phyloP scores from a whole-genome alignment of 495 filamentous ascomycete species.

The Lentithecium fluviatile region DNA sequence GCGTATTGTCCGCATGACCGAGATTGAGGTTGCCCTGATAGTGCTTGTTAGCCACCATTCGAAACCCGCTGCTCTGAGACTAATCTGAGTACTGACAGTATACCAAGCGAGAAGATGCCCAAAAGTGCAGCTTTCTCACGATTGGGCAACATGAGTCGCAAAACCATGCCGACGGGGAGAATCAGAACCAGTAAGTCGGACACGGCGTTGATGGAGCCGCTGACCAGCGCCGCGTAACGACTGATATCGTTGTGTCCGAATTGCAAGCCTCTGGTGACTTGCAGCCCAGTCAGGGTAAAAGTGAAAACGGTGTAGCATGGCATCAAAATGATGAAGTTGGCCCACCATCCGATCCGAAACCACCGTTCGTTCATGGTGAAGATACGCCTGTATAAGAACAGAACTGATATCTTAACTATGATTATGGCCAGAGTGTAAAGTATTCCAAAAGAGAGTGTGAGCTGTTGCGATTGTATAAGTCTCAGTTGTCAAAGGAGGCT shows the following conservation, averaged over 20 bases:
- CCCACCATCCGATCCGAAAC: constrained; percentile 12
- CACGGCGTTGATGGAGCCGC: background rate
- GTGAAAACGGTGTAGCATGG: background rate
- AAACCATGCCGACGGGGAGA: background rate
- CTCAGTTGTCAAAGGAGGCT: too few species aligned
- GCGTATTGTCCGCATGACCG: background rate
- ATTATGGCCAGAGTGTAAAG: constrained; percentile 6
- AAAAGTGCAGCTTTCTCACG: constrained; percentile 2
- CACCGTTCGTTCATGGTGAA: background rate
- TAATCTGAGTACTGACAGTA: constrained; percentile 9
- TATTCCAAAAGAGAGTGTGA: background rate
- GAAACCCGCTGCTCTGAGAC: too few species aligned
- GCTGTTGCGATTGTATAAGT: too few species aligned
- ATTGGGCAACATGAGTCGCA: background rate
- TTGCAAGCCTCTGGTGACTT: background rate
- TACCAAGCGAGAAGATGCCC: constrained; percentile 2
- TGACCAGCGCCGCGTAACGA: background rate
- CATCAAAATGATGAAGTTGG: background rate
- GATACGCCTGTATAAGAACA: constrained; percentile 5
- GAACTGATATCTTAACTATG: constrained; percentile 1
- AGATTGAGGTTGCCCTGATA: constrained; percentile 1
- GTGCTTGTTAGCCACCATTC: background rate
- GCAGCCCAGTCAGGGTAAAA: background rate
- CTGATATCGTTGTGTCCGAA: background rate
- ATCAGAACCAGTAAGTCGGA: constrained; percentile 2